Base-by-base conservation (phyloP, 179 eudicot species). In the Heliamphora pulchella region DNA sequence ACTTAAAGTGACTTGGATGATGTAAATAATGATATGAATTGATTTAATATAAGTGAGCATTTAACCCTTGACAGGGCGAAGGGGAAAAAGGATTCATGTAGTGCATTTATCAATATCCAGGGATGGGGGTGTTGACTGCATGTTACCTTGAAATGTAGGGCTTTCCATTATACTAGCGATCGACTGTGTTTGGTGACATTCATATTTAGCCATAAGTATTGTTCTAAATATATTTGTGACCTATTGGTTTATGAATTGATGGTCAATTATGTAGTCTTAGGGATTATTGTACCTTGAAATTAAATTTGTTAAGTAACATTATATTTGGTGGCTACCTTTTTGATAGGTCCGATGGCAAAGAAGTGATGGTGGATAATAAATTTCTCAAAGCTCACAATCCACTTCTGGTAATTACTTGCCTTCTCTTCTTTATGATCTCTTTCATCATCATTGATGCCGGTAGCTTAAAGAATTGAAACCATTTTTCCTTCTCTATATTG, bases 321-420 rank as follows among this genome's bases (percentile, higher is more conserved):
- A 65, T n/a, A 61, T 75, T 65, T 61, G 11, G 14, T 83, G 54
- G 48, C 69, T 81, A 81, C 54, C 20, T 71, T 18, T 31, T 53
- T 57, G 81, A 18, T 85, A 96, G 99, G 91, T 86, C 97, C 72
- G 98, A 96, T 87, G 99, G 99, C 31, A 88, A 80, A 77, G 96
- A 92, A 86, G 91, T 91, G 82, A 82, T 84, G 85, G 97, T 96
- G 63, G 97, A 92, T 74, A 96, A 94, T 89, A 92, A 90, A 81
- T 92, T 80, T 81, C 97, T 96, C 86, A 94, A 91, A 87, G 91
- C 94, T 39, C 86, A 91, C 83, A 66, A 92, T 84, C 99, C 99
- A 61, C 90, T 82, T 47, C 81, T 96, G 97, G 99, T 96, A 87
- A 78, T 72, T 76, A 18, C 54, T 74, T 82, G 18, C 67, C 76